Evolutionary conservation across 2,329 filamentous ascomycete species (phyloP).

Genomic region (Ophiostoma montium): DNA sequence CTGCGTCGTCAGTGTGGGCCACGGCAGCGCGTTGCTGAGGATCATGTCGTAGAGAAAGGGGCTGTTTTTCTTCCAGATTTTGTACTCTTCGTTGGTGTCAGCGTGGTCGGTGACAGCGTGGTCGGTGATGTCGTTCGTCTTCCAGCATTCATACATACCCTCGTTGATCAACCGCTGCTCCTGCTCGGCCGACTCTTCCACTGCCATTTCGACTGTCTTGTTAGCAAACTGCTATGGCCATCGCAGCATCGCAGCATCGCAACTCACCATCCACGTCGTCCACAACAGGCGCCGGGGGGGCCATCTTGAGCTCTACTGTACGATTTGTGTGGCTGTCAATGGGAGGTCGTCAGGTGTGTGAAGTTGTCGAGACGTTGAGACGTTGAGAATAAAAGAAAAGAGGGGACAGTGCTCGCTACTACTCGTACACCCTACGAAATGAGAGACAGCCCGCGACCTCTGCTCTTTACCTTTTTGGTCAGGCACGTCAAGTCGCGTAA

Average conservation of each 20-base stretch:
- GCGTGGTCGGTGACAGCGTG: too few species aligned
- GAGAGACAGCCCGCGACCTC: conserved; percentile 3
- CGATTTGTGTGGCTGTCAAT: neutral
- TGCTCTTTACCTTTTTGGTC: conserved; percentile 1
- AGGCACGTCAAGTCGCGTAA: conserved; percentile 9
- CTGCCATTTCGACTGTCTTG: conserved; percentile 14
- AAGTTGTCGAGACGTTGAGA: neutral
- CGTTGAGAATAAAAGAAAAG: neutral
- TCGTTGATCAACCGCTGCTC: conserved; percentile 91
- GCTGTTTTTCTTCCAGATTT: conserved; percentile 99
- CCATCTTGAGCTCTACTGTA: conserved; percentile 22
- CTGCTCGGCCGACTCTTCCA: conserved; percentile 37
- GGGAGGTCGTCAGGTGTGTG: neutral
- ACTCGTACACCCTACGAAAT: neutral
- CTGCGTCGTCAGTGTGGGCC: conserved; percentile 93
- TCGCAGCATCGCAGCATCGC: neutral
- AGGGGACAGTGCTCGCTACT: neutral
- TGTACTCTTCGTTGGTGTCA: conserved; percentile 90
- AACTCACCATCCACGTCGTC: conserved; percentile 36
- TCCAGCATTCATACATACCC: conserved; percentile 33
- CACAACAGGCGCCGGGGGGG: conserved; percentile 27
- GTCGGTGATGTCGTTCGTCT: too few species aligned
- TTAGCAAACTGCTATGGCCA: neutral
- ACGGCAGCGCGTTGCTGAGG: conserved; percentile 84
- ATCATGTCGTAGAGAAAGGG: conserved; percentile 98